phyloP scores from a whole-genome alignment of 208 protist species.

The Acanthamoeba triangularis region DNA sequence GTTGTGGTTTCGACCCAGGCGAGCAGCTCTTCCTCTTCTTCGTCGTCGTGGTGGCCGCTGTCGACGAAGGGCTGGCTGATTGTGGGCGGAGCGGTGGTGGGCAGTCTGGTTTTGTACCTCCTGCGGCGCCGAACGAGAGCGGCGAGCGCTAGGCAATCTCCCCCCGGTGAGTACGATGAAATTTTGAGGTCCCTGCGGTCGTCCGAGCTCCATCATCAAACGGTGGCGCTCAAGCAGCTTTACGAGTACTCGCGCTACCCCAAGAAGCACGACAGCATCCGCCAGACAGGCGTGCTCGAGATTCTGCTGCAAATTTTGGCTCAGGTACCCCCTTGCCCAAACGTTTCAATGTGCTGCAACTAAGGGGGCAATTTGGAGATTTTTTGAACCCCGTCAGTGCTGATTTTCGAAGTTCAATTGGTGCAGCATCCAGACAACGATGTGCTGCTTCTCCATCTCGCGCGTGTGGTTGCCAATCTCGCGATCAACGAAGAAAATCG shows the following conservation, averaged over 20 bases:
- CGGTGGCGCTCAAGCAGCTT: slow-evolving; percentile 31
- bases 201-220: slow-evolving; percentile 14
- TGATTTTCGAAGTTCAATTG: neutral
- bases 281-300: slow-evolving; percentile 6
- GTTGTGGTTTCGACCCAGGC: neutral
- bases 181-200: neutral
- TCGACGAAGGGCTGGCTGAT: neutral
- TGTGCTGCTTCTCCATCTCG: slow-evolving; percentile 22
- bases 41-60: neutral
- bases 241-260: slow-evolving; percentile 63
- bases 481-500: slow-evolving; percentile 47
- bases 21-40: neutral
- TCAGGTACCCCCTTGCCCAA: neutral
- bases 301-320: slow-evolving; percentile 55
- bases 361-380: neutral
- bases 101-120: neutral
- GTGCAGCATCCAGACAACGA: slow-evolving; percentile 47
- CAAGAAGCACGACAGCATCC: slow-evolving; percentile 56
- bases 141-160: neutral
- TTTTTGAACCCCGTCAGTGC: neutral
- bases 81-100: neutral
- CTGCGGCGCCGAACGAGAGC: neutral
- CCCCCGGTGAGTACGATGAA: slow-evolving; percentile 7
- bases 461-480: slow-evolving; percentile 65
- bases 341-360: neutral